Evolutionary conservation across 2,329 filamentous ascomycete genomes (phyloP).

Genomic region (Capronia epimyces): DNA sequence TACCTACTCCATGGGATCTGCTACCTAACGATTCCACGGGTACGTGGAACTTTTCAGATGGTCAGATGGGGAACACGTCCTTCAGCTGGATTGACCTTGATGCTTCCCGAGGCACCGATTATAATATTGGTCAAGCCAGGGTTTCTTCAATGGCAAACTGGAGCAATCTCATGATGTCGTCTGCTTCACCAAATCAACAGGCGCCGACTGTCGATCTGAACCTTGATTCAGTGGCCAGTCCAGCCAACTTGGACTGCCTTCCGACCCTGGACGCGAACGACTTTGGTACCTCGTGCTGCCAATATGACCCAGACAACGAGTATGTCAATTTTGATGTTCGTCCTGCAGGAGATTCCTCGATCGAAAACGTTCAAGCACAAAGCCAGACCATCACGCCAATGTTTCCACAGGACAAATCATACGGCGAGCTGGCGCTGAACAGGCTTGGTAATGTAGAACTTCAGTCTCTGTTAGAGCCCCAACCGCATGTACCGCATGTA

Average conservation of each 20-base stretch:
- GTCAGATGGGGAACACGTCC: constrained; percentile 15
- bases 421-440: background rate
- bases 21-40: constrained; percentile 16
- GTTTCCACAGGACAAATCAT: background rate
- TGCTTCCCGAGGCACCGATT: constrained; percentile 20
- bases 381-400: background rate
- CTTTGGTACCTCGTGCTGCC: constrained; percentile 3
- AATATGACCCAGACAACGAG: constrained; percentile 1
- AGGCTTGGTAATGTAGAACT: background rate
- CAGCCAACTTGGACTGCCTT: constrained; percentile 1
- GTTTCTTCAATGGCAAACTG: constrained; percentile 16
- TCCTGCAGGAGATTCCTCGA: background rate
- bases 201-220: constrained; percentile 3
- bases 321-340: constrained; percentile 5
- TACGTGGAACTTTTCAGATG: constrained; percentile 23
- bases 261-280: background rate
- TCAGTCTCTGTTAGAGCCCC: background rate
- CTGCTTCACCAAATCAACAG: background rate
- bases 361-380: background rate
- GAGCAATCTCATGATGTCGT: constrained; percentile 1
- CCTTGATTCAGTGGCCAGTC: constrained; percentile 7
- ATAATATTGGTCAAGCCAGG: constrained; percentile 20
- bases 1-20: constrained; percentile 13
- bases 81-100: constrained; percentile 24
- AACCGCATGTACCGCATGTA: background rate